phyloP scores from a whole-genome alignment of 352 stramenopile genomes.

The Phytophthora capsici region DNA sequence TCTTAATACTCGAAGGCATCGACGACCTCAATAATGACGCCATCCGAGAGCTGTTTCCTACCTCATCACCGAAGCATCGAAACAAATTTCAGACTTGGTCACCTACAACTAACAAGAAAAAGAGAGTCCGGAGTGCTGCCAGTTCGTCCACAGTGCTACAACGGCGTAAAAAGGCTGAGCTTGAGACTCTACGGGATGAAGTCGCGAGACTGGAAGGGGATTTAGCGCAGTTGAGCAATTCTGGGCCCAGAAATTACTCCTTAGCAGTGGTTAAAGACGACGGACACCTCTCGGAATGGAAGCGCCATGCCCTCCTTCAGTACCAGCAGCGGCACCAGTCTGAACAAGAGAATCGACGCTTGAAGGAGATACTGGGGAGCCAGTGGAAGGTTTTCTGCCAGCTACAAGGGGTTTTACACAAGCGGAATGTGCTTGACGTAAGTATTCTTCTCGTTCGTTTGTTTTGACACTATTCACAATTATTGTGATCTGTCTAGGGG shows the following conservation, averaged over 20 bases:
- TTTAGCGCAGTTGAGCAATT: conserved; percentile 3
- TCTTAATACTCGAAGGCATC: conserved; percentile 12
- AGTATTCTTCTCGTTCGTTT: not conserved
- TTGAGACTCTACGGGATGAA: conserved; percentile 23
- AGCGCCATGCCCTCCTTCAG: conserved; percentile 8
- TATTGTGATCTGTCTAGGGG: conserved; percentile 10
- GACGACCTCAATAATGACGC: not conserved
- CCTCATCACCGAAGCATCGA: not conserved
- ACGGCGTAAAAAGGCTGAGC: conserved; percentile 21
- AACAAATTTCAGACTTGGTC: not conserved
- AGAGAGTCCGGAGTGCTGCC: not conserved
- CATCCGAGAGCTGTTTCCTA: not conserved
- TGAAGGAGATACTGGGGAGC: conserved; percentile 8
- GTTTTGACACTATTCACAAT: not conserved
- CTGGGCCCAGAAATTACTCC: not conserved
- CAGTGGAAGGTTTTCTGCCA: conserved; percentile 4
- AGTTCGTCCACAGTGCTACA: conserved; percentile 28
- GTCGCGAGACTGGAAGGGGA: not conserved
- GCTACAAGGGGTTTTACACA: conserved; percentile 2
- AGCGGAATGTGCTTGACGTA: conserved; percentile 14
- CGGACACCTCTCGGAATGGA: not conserved
- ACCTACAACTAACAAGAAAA: conserved; percentile 1
- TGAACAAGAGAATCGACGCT: conserved; percentile 5
- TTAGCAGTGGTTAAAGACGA: not conserved
- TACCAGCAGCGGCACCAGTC: conserved; percentile 10